A percentile compares a stretch with the other conserved stretches of the same genome.
Evolutionary conservation across 148 eudicot species (phyloP).

Genomic region (Persicaria maculosa): DNA sequence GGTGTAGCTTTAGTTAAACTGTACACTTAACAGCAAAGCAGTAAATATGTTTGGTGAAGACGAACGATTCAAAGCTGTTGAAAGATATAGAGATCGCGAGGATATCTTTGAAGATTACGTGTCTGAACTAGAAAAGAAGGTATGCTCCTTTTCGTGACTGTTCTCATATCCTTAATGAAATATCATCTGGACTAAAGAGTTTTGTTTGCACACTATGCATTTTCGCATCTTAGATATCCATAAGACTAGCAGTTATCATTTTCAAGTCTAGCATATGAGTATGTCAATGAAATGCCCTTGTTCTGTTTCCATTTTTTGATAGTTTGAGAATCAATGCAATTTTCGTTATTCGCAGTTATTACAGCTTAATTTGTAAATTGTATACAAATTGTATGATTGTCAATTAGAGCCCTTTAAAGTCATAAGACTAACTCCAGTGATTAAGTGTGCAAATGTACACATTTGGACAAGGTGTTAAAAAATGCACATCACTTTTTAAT

Average conservation of each 20-base stretch:
- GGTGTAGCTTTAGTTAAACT: not conserved
- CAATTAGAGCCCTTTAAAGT: too few species aligned
- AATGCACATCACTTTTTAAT: too few species aligned
- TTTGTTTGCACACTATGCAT: not conserved
- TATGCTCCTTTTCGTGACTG: slow-evolving; percentile 16
- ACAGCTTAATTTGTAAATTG: too few species aligned
- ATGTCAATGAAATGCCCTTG: not conserved
- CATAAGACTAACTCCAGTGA: too few species aligned
- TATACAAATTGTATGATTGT: too few species aligned
- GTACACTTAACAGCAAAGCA: slow-evolving; percentile 57
- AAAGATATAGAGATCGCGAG: slow-evolving; percentile 76
- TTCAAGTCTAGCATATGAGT: not conserved
- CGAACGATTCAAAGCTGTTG: slow-evolving; percentile 84
- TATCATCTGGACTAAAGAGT: not conserved
- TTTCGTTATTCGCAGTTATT: too few species aligned
- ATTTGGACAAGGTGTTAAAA: too few species aligned
- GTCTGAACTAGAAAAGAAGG: slow-evolving; percentile 72
- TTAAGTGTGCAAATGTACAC: too few species aligned
- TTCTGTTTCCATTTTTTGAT: too few species aligned
- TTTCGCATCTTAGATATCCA: not conserved
- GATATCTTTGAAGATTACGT: slow-evolving; percentile 66
- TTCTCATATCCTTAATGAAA: not conserved
- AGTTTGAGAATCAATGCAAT: too few species aligned
- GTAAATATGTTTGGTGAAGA: slow-evolving; percentile 59
- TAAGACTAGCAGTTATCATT: not conserved